Base-by-base conservation (phyloP, 2,329 filamentous ascomycete species). In the Aspergillus oerlinghausenensis region DNA sequence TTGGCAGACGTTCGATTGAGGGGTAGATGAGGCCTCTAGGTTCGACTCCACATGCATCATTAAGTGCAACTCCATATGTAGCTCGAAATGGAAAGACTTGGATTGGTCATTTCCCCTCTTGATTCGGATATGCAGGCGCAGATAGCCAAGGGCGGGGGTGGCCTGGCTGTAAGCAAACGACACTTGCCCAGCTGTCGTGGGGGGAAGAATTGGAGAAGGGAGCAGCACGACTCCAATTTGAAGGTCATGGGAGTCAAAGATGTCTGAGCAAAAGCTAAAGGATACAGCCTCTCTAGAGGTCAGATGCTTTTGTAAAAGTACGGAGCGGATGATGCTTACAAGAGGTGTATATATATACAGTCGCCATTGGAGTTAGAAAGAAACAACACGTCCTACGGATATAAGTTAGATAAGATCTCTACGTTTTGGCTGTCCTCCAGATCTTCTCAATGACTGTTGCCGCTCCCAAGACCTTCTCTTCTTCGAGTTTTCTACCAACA, bases 381-480 rank as follows among this genome's bases (percentile, higher is more conserved):
- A 32, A 32, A 32, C 10, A 4, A 14, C 35, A 51, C 25, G 6
- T 26, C n/a, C 29, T 19, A 19, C 6, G 25, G 7, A 7, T 25
- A 52, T 10, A 19, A 8, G n/a, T 8, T 21, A 23, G 29, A 38
- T 19, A 19, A 21, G 43, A 43, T 50, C 58, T 11, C 48, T 52
- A 38, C 14, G 14, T 0, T 23, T 23, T 45, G 8, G 25, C 5
- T 19, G 38, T 48, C 49, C 57, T 64, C 67, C 64, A 71, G 11
- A 68, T 54, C 25, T 60, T 61, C 60, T 72, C 67, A 50, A 71
- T 62, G 8, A 58, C 56, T 23, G 58, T 65, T 42, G 75, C 78
- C 51, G 74, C 70, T 2, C 76, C 80, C 11, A 84, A 63, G 0
- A 84, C 72, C 65, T 77, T 83, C 64, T 85, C 83, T 56, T 85